These are phyloP conservation scores for Silene latifolia DNA, from an alignment of 148 eudicot species.

Conservation along the genomic window DNA sequence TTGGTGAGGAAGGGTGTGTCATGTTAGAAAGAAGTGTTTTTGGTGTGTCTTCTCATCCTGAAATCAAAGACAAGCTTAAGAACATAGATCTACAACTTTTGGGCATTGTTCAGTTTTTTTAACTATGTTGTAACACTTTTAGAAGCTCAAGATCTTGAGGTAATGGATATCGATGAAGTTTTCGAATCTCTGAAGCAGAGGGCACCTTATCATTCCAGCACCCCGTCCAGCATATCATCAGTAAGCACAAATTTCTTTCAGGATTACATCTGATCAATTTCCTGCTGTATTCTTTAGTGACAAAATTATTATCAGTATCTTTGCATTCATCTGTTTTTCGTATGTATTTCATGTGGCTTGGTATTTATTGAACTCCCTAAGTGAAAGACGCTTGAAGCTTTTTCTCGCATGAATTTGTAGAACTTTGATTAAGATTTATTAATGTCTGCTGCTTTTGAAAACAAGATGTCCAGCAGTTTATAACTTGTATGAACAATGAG, in stretches of 20 bases:
- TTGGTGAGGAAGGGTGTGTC: conserved; percentile 87
- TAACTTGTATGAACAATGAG: background rate
- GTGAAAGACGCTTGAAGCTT: background rate
- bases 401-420: background rate
- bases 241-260: conserved; percentile 32
- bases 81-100: background rate
- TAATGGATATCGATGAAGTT: conserved; percentile 50
- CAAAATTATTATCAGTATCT: background rate
- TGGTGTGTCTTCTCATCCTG: conserved; percentile 37
- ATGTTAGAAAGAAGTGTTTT: conserved; percentile 70
- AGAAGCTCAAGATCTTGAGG: conserved; percentile 48
- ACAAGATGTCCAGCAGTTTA: background rate
- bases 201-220: conserved; percentile 28
- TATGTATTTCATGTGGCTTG: background rate
- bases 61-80: background rate
- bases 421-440: background rate
- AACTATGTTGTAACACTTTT: conserved; percentile 17
- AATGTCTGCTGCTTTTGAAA: background rate
- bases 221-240: conserved; percentile 70
- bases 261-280: background rate
- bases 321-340: background rate
- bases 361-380: background rate
- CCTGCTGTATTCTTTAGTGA: background rate
- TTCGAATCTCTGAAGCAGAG: conserved; percentile 55
- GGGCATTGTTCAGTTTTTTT: background rate